These are phyloP conservation scores for Boletus sp. DNA, from an alignment of 768 basidiomycete species.

Conservation along the genomic window DNA sequence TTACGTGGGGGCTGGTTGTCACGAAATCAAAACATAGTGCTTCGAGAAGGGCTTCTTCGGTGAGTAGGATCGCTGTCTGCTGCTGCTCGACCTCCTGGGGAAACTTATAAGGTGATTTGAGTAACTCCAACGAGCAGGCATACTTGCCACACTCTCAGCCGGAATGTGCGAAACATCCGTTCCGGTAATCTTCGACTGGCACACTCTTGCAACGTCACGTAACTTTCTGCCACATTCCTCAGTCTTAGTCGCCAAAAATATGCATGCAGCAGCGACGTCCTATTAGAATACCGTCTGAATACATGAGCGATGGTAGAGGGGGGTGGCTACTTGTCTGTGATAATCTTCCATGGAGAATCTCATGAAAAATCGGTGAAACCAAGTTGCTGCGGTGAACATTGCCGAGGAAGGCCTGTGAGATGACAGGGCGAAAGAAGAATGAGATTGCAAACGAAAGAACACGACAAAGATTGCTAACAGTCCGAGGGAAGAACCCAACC, in stretches of 20 bases:
- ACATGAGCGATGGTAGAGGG: slow-evolving; percentile 3
- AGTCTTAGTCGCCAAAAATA: slow-evolving; percentile 89
- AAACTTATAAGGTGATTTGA: slow-evolving; percentile 1
- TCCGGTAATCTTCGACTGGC: slow-evolving; percentile 63
- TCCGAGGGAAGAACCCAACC: slow-evolving; percentile 71
- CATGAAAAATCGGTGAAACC: slow-evolving; percentile 93
- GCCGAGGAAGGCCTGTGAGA: slow-evolving; percentile 68
- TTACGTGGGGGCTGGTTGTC: slow-evolving; percentile 72
- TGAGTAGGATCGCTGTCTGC: slow-evolving; percentile 64
- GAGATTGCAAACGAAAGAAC: slow-evolving; percentile 10
- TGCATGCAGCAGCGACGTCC: slow-evolving; percentile 84
- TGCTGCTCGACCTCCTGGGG: slow-evolving; percentile 72
- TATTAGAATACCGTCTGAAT: slow-evolving; percentile 29
- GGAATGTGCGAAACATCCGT: slow-evolving; percentile 55
- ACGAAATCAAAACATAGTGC: slow-evolving; percentile 86
- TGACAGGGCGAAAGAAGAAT: slow-evolving; percentile 9
- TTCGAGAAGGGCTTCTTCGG: slow-evolving; percentile 78
- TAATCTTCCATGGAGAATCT: slow-evolving; percentile 80
- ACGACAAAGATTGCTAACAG: slow-evolving; percentile 52
- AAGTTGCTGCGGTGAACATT: slow-evolving; percentile 83
- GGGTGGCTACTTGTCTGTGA: slow-evolving; percentile 59
- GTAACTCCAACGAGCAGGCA: background rate
- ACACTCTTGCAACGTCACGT: slow-evolving; percentile 78
- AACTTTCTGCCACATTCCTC: slow-evolving; percentile 87
- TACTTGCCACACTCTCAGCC: slow-evolving; percentile 62